Evolutionary conservation across 2,329 filamentous ascomycete genomes (phyloP).

Genomic region (Boeremia lycopersici): DNA sequence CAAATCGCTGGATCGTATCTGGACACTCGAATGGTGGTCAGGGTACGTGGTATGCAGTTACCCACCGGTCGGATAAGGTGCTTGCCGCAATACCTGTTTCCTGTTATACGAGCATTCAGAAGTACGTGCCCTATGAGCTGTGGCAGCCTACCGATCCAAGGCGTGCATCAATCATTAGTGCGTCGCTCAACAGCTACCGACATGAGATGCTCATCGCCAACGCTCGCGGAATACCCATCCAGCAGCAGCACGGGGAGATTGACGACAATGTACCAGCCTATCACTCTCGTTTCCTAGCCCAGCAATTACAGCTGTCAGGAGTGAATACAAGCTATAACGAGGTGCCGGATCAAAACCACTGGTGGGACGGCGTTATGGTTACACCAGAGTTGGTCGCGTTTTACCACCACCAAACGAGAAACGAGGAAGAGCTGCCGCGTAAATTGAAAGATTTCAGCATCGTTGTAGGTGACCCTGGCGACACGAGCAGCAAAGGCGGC

Average conservation of each 20-base stretch:
- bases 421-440: constrained; percentile 23
- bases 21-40: constrained; percentile 68
- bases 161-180: constrained; percentile 55
- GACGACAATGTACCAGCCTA: constrained; percentile 66
- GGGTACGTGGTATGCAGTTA: constrained; percentile 62
- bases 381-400: constrained; percentile 57
- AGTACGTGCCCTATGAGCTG: constrained; percentile 63
- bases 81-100: constrained; percentile 63
- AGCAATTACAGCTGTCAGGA: constrained; percentile 53
- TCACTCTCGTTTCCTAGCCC: constrained; percentile 61
- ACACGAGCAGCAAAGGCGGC: constrained; percentile 59
- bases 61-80: constrained; percentile 62
- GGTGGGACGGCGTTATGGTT: constrained; percentile 62
- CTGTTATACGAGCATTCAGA: constrained; percentile 64
- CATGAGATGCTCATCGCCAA: constrained; percentile 63
- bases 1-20: constrained; percentile 57
- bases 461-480: constrained; percentile 58
- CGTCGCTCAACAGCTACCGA: constrained; percentile 58
- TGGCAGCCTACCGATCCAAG: constrained; percentile 62
- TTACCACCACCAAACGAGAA: constrained; percentile 49
- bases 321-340: constrained; percentile 57
- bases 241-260: constrained; percentile 61
- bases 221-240: constrained; percentile 57
- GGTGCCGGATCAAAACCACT: constrained; percentile 57
- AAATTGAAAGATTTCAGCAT: constrained; percentile 52